Conservation (phyloP, 2,329 filamentous ascomycete genomes). For the Trichoderma endophyticum region DNA sequence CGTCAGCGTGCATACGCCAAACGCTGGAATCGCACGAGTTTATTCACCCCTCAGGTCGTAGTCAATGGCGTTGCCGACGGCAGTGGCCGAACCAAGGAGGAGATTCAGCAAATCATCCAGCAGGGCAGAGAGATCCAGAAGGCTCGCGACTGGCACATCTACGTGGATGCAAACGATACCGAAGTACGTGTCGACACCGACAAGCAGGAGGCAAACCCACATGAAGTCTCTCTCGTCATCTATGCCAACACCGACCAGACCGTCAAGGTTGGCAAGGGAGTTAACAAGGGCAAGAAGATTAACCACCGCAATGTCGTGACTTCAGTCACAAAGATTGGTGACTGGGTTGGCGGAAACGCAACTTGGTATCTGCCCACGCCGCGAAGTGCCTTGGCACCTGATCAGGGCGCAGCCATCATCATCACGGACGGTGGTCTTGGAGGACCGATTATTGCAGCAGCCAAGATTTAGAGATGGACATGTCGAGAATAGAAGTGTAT, state of each 20-base stretch:
- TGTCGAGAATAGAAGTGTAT: background rate
- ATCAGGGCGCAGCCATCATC: constrained; percentile 4
- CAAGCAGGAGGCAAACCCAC: background rate
- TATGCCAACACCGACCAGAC: background rate
- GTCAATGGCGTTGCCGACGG: constrained; percentile 6
- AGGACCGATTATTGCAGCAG: constrained; percentile 5
- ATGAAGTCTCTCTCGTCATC: background rate
- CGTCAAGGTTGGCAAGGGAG: constrained; percentile 3
- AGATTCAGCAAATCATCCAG: constrained; percentile 4
- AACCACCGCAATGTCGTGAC: constrained; percentile 9
- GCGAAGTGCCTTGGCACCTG: background rate
- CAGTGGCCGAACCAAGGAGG: constrained; percentile 4
- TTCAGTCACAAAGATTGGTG: constrained; percentile 6
- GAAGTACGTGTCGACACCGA: constrained; percentile 8
- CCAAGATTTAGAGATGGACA: constrained; percentile 1
- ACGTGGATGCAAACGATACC: constrained; percentile 5
- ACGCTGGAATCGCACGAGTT: background rate
- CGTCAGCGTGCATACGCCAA: constrained; percentile 10
- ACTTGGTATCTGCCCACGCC: constrained; percentile 4
- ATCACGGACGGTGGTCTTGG: constrained; percentile 9
- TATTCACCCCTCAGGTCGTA: constrained; percentile 1
- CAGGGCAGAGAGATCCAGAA: constrained; percentile 1
- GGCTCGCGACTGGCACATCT: constrained; percentile 7
- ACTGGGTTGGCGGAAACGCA: constrained; percentile 3
- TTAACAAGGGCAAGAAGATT: constrained; percentile 15